Evolutionary conservation across 2,329 filamentous ascomycete species (phyloP), one percentile per base, ranked within the genome.

Genomic region (Fusarium heterosporum): DNA sequence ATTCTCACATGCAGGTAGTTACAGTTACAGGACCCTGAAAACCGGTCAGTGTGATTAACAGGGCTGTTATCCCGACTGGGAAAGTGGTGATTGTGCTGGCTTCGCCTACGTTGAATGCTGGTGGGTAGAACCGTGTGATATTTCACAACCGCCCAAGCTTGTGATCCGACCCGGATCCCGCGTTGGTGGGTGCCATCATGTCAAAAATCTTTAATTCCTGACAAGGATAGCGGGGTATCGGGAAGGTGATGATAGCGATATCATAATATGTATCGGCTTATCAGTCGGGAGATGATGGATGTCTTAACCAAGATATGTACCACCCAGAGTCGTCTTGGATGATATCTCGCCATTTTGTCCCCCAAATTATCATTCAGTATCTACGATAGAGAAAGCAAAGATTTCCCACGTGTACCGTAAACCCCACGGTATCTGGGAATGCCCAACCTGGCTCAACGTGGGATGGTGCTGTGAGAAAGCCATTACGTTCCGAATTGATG

Each of bases 371-470:
- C 34, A 49, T 39, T 22, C 58, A 64, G 38, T 43, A 43, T 50
- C 49, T 42, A 50, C 29, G 42, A 64, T 45, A 59, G 46, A 54
- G 28, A 17, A 13, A 49, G 30, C 17, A 53, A 49, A 8, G 39
- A 30, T 38, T 50, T 61, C 48, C 53, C 55, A 67, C 69, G 66
- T 61, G 60, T 28, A 32, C 55, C 49, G 16, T 45, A 51, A 56
- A 67, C 68, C 68, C 68, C 68, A 68, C 61, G 64, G 39, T 52
- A 26, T 47, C 49, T 60, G 55, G 41, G 19, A 48, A 71, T 70
- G 50, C 34, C 55, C 45, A 56, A 46, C 61, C 48, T 63, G 43
- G 61, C 14, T 17, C 46, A 42, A 32, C 54, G 69, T 66, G 69
- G 69, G 69, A 72, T 70, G 61, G 40, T 58, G 32, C 41, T 40